phyloP scores from a whole-genome alignment of 2,329 filamentous ascomycete species.

The Exophiala phaeomuriformis region DNA sequence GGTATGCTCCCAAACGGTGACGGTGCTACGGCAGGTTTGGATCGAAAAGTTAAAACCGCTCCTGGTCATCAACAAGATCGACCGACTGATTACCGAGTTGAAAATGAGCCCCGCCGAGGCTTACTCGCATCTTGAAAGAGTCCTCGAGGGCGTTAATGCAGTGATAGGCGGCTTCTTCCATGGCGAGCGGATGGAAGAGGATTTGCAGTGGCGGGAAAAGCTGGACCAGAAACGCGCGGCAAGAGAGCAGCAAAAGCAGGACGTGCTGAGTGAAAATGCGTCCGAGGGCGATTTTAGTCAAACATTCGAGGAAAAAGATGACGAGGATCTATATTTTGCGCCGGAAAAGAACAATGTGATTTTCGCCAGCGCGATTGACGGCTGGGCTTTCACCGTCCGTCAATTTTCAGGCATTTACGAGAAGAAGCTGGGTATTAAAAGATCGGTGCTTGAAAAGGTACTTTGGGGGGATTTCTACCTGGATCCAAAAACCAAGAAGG shows the following conservation, averaged over 20 bases:
- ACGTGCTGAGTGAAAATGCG: conserved; percentile 26
- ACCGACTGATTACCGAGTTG: conserved; percentile 84
- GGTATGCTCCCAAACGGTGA: conserved; percentile 97
- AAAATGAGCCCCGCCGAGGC: conserved; percentile 89
- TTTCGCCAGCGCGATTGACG: conserved; percentile 93
- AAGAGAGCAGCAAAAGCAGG: conserved; percentile 46
- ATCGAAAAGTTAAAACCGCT: conserved; percentile 90
- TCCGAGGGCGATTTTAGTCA: conserved; percentile 41
- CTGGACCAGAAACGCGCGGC: conserved; percentile 74
- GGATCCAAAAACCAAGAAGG: conserved; percentile 92
- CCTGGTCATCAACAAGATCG: conserved; percentile 97
- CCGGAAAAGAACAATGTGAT: conserved; percentile 99
- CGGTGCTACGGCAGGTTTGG: conserved; percentile 90
- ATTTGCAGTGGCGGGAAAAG: conserved; percentile 87
- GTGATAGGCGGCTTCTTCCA: conserved; percentile 97
- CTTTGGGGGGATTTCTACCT: conserved; percentile 96
- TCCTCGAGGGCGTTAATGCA: conserved; percentile 93
- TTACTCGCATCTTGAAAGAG: conserved; percentile 77
- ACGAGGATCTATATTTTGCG: conserved; percentile 96
- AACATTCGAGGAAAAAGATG: conserved; percentile 80
- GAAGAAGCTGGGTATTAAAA: conserved; percentile 93
- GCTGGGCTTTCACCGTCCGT: conserved; percentile 96
- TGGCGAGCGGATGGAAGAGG: conserved; percentile 96
- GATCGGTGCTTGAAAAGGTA: conserved; percentile 79
- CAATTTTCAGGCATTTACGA: conserved; percentile 93